phyloP scores from a whole-genome alignment of 768 basidiomycete species.

The Termitomyces sp. region DNA sequence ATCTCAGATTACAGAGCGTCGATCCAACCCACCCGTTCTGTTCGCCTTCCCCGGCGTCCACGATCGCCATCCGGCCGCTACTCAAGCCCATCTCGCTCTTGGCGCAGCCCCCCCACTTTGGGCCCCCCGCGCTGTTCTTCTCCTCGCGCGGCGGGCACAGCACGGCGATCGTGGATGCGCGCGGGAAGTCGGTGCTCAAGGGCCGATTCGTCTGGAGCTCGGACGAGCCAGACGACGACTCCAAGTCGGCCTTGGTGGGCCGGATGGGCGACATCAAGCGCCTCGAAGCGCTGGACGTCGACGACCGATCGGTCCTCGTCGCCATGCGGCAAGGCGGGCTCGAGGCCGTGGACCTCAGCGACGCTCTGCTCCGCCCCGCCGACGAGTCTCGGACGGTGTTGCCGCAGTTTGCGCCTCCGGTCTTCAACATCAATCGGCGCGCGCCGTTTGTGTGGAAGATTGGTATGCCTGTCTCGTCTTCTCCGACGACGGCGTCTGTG shows the following conservation, averaged over 20 bases:
- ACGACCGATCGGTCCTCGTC: slow-evolving; percentile 70
- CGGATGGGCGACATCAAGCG: slow-evolving; percentile 81
- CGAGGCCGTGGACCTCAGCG: slow-evolving; percentile 74
- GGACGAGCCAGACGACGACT: slow-evolving; percentile 49
- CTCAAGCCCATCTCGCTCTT: slow-evolving; percentile 72
- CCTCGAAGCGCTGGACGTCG: slow-evolving; percentile 75
- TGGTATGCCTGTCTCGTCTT: slow-evolving; percentile 56
- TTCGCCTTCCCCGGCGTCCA: slow-evolving; percentile 29
- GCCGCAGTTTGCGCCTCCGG: slow-evolving; percentile 64
- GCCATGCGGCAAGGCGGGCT: slow-evolving; percentile 85
- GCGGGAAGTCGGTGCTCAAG: slow-evolving; percentile 79
- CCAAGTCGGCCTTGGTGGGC: slow-evolving; percentile 24
- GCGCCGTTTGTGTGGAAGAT: slow-evolving; percentile 81
- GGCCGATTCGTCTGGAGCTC: slow-evolving; percentile 75
- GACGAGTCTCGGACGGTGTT: slow-evolving; percentile 69
- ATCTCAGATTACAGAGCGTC: slow-evolving; percentile 69
- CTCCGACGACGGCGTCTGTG: slow-evolving; percentile 30
- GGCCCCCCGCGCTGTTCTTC: slow-evolving; percentile 82
- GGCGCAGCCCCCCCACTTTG: slow-evolving; percentile 74
- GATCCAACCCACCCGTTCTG: slow-evolving; percentile 82
- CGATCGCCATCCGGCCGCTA: slow-evolving; percentile 39
- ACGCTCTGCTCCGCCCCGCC: slow-evolving; percentile 73
- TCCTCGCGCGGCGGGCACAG: slow-evolving; percentile 89
- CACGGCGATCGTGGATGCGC: slow-evolving; percentile 81
- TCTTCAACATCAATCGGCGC: slow-evolving; percentile 59